Evolutionary conservation across 805 yeast genomes (phyloP).

Genomic region (Limtongia smithiae): DNA sequence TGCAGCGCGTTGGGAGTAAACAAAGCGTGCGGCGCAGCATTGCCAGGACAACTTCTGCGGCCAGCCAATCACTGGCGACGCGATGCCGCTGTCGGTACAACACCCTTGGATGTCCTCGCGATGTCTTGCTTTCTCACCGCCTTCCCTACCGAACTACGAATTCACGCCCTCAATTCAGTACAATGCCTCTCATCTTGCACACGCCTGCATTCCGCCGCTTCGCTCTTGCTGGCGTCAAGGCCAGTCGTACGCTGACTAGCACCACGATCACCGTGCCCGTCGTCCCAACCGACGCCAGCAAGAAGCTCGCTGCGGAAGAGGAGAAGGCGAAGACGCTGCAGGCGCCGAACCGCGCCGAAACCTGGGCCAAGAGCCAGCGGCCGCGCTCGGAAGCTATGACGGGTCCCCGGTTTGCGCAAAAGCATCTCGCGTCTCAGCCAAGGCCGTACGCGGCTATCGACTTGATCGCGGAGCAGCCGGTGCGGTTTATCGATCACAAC

Average conservation of each 20-base stretch:
- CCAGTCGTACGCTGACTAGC: too few species aligned
- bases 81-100: too few species aligned
- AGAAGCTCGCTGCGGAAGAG: conserved; percentile 12
- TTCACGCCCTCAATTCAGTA: too few species aligned
- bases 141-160: too few species aligned
- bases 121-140: too few species aligned
- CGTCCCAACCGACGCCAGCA: conserved; percentile 4
- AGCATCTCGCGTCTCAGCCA: conserved; percentile 65
- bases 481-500: conserved; percentile 56
- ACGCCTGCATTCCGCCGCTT: too few species aligned
- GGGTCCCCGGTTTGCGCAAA: conserved; percentile 68
- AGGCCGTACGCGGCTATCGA: conserved; percentile 82
- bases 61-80: neutral
- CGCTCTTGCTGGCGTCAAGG: too few species aligned
- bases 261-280: too few species aligned
- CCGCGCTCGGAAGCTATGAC: conserved; percentile 54
- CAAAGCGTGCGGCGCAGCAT: too few species aligned
- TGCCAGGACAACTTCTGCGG: conserved; percentile 26
- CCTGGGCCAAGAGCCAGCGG: conserved; percentile 72
- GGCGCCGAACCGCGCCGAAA: conserved; percentile 68
- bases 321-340: conserved; percentile 41
- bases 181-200: too few species aligned
- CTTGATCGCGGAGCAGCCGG: conserved; percentile 69
- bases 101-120: neutral
- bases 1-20: too few species aligned